Evolutionary conservation across 139 green algal species (phyloP), one percentile per base, ranked within the genome.

Genomic region (Picochlorum sp.): DNA sequence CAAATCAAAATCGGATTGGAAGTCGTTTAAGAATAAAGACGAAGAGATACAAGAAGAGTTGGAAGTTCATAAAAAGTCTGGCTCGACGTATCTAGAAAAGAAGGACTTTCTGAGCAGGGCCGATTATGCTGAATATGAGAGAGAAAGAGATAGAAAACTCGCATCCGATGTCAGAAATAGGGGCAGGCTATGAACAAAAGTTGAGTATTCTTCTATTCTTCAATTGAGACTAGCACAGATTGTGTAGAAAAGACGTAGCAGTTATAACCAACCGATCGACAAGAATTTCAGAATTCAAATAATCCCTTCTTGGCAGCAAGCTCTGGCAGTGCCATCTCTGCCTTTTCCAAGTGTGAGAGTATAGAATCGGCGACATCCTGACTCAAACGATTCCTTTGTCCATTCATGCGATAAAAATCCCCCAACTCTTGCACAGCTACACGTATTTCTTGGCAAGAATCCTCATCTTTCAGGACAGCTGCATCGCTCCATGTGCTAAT

Each of bases 1-100:
- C 76, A 96, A 94, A 81, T 81, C 59, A 14, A 85, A 82, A 28
- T 64, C 78, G 32, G 88, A 96, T 68, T 96, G 88, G 88, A 65
- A 79, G 53, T 57, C 75, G 36, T 78, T 78, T 65, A 94, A 95
- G 63, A 68, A 70, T 8, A 61, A 30, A 22, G 62, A 93, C 60
- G 63, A 68, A 13, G 57, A 68, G 22, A 33, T 93, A 28, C 80
- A 89, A 40, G 86, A 90, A 63, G 86, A 95, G 74, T 76, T 95
- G 44, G 82, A 92, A 70, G 54, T 45, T 9, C 76, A 93, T 73
- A 88, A 85, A 73, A 76, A 70, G 63, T 81, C 73, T 56, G 67
- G 66, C 2, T 45, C 36, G 33, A 59, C 77, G 67, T 94, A 89
- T 56, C 59, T 94, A 40, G 86, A 93, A 26, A 88, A 88, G 63